These are phyloP conservation scores for Verticillium tricorpus DNA, from an alignment of 2,329 filamentous ascomycete genomes.

Conservation along the genomic window DNA sequence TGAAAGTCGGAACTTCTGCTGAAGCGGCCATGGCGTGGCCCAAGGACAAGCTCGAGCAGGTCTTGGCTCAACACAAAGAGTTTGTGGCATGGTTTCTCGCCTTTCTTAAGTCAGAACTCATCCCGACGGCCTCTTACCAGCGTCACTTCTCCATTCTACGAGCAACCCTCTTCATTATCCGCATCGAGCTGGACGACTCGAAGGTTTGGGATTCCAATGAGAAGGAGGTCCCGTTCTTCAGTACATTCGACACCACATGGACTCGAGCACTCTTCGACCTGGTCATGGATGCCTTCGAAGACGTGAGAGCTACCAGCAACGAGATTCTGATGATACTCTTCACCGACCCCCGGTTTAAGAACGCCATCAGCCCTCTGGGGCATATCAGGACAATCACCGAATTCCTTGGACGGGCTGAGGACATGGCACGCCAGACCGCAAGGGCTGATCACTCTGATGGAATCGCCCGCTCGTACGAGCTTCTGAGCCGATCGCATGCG, in stretches of 20 bases:
- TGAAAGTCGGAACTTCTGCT: conserved; percentile 25
- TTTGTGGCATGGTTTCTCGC: conserved; percentile 73
- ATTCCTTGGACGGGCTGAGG: conserved; percentile 50
- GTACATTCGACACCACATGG: conserved; percentile 44
- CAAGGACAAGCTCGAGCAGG: conserved; percentile 29
- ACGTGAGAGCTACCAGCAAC: conserved; percentile 64
- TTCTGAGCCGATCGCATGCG: conserved; percentile 58
- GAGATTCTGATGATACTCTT: conserved; percentile 46
- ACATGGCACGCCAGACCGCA: conserved; percentile 63
- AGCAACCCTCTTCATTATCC: conserved; percentile 62
- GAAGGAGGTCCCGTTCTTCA: conserved; percentile 35
- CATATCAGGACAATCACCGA: conserved; percentile 29
- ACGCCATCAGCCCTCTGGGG: conserved; percentile 11
- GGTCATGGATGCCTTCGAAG: conserved; percentile 86
- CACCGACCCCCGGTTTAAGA: conserved; percentile 28
- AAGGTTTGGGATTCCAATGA: conserved; percentile 32
- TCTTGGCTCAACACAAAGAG: conserved; percentile 45
- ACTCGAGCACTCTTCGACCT: conserved; percentile 69
- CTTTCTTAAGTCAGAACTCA: conserved; percentile 70
- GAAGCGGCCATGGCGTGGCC: conserved; percentile 21
- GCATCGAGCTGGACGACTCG: conserved; percentile 58
- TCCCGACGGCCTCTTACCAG: conserved; percentile 82
- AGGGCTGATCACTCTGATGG: conserved; percentile 92
- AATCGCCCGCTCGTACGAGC: conserved; percentile 69
- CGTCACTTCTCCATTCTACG: conserved; percentile 79